phyloP scores from a whole-genome alignment of 2,329 filamentous ascomycete genomes.

The Monosporascus cannonballus region DNA sequence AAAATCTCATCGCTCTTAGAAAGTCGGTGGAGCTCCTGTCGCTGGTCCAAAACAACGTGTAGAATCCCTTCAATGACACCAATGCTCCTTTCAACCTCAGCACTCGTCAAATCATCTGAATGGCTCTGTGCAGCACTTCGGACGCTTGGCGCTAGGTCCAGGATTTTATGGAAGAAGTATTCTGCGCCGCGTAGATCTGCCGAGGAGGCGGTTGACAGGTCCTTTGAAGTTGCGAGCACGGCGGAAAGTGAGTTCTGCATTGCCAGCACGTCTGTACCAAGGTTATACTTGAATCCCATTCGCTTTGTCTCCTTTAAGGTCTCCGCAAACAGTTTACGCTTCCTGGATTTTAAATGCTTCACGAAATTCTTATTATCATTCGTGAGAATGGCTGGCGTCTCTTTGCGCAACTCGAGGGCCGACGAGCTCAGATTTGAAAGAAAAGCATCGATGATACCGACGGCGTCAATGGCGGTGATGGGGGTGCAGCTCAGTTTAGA shows the following conservation, averaged over 20 bases:
- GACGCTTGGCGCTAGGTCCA: conserved; percentile 66
- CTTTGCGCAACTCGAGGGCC: conserved; percentile 70
- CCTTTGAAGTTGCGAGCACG: conserved; percentile 56
- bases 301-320: conserved; percentile 74
- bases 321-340: conserved; percentile 85
- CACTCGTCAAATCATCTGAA: conserved; percentile 75
- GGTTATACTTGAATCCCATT: conserved; percentile 86
- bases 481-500: conserved; percentile 50
- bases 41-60: conserved; percentile 56
- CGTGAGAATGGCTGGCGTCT: conserved; percentile 73
- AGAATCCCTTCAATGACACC: conserved; percentile 86
- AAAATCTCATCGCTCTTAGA: conserved; percentile 34
- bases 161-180: conserved; percentile 70
- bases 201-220: conserved; percentile 29
- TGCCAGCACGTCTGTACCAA: conserved; percentile 65
- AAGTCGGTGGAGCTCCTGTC: conserved; percentile 39
- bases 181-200: conserved; percentile 43
- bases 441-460: conserved; percentile 59
- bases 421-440: conserved; percentile 61
- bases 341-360: conserved; percentile 85
- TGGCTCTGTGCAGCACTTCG: conserved; percentile 65
- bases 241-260: conserved; percentile 66
- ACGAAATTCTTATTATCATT: conserved; percentile 81
- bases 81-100: conserved; percentile 72
- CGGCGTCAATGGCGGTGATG: conserved; percentile 46